Percentiles rank a stretch among this genome's conserved stretches.
These are phyloP conservation scores for Russula earlei DNA, from an alignment of 768 basidiomycete genomes.

Conservation along the genomic window DNA sequence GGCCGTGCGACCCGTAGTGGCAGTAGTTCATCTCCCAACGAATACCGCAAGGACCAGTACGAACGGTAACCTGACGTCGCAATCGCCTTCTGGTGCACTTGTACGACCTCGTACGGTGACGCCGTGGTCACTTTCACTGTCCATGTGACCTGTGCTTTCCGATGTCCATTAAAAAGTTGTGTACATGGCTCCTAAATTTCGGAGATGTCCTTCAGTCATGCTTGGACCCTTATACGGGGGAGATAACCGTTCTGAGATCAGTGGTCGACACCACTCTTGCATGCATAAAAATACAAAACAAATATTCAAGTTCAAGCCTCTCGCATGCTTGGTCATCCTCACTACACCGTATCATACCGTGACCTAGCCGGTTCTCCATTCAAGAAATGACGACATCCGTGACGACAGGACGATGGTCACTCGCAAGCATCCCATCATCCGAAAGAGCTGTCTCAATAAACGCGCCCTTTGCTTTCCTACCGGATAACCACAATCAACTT, in stretches of 20 bases:
- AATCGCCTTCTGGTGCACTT: not conserved
- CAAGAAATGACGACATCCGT: constrained; percentile 27
- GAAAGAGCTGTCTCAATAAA: not conserved
- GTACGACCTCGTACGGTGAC: not conserved
- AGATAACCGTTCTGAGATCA: no score
- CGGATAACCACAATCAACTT: not conserved
- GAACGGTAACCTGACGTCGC: not conserved
- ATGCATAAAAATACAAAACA: no score
- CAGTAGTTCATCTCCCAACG: not conserved
- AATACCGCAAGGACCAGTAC: not conserved
- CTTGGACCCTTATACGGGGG: no score
- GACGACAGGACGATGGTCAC: constrained; percentile 50
- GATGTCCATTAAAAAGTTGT: not conserved
- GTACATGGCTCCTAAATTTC: no score
- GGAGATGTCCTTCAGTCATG: no score
- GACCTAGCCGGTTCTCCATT: not conserved
- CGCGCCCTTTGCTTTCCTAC: not conserved
- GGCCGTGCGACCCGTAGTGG: not conserved
- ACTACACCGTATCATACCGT: no score
- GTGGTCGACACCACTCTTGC: no score
- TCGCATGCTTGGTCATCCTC: no score
- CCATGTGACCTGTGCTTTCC: not conserved
- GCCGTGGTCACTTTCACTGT: not conserved
- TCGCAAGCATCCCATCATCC: constrained; percentile 37
- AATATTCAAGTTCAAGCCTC: no score